Evolutionary conservation across 2,329 filamentous ascomycete species (phyloP).

Genomic region (Scortechinia acanthostroma): DNA sequence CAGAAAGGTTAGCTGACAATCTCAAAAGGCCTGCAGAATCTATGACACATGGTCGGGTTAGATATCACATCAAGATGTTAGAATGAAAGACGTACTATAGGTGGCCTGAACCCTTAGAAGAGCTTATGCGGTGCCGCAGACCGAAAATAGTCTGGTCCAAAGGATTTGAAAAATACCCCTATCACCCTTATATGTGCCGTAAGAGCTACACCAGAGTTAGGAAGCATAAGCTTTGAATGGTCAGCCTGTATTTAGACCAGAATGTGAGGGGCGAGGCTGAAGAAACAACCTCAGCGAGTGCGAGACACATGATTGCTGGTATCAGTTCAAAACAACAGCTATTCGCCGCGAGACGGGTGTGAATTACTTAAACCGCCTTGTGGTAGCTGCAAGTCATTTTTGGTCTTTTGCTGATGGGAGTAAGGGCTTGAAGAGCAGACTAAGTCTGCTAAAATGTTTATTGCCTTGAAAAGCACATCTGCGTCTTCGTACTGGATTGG

Average conservation of each 20-base stretch:
- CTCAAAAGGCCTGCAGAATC: constrained; percentile 18
- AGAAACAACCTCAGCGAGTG: constrained; percentile 14
- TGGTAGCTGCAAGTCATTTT: constrained; percentile 18
- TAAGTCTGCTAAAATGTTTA: constrained; percentile 20
- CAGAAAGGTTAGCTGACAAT: constrained; percentile 18
- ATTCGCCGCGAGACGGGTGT: constrained; percentile 8
- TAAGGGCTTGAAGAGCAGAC: constrained; percentile 12
- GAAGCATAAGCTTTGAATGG: constrained; percentile 23
- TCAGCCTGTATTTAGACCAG: no score
- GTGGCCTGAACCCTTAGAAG: constrained; percentile 27
- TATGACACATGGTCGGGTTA: no score
- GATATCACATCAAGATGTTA: no score
- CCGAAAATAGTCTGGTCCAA: constrained; percentile 16
- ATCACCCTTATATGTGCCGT: constrained; percentile 22
- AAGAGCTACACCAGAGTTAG: constrained; percentile 13
- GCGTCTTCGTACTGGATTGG: no score
- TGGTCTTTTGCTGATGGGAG: constrained; percentile 12
- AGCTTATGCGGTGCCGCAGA: constrained; percentile 23
- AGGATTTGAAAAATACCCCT: constrained; percentile 18
- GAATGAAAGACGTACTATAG: constrained; percentile 26
- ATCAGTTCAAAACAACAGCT: constrained; percentile 10
- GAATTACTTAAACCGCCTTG: constrained; percentile 16
- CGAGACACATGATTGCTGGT: constrained; percentile 25
- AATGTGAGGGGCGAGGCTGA: no score
- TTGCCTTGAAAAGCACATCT: constrained; percentile 11